Percentiles rank a stretch among this genome's conserved stretches.
Evolutionary conservation across 208 protist genomes (phyloP).

Genomic region (Lotmaria passim): DNA sequence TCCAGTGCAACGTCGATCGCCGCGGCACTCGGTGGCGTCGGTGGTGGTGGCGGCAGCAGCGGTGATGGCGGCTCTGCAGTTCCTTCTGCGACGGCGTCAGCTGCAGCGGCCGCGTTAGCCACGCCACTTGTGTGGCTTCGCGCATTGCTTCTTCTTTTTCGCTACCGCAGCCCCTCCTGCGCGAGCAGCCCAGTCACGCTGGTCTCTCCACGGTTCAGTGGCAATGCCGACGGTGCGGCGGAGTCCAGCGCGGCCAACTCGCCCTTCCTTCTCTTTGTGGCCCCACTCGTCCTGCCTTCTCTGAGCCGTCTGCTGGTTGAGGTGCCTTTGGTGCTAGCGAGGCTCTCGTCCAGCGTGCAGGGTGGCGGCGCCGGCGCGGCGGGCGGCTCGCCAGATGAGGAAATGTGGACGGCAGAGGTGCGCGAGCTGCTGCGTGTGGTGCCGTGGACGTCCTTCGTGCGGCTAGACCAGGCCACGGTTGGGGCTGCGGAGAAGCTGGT

Average conservation of each 20-base stretch:
- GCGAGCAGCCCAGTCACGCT: not conserved
- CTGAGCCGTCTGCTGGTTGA: slow-evolving; percentile 15
- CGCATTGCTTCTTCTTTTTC: slow-evolving; percentile 25
- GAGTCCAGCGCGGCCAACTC: not conserved
- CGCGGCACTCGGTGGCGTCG: slow-evolving; percentile 8
- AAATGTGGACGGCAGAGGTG: slow-evolving; percentile 24
- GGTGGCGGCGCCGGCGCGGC: not conserved
- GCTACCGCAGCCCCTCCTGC: slow-evolving; percentile 13
- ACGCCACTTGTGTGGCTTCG: slow-evolving; percentile 29
- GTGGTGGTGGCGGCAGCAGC: not conserved
- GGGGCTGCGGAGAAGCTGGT: slow-evolving; percentile 17
- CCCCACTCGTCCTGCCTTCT: slow-evolving; percentile 14
- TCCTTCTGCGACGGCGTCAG: not conserved
- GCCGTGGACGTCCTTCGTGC: slow-evolving; percentile 22
- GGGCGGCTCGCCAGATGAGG: slow-evolving; percentile 2
- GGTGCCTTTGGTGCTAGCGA: slow-evolving; percentile 10
- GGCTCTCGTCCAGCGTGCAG: not conserved
- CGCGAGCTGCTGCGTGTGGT: slow-evolving; percentile 27
- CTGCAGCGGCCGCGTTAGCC: not conserved
- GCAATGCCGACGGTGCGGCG: not conserved
- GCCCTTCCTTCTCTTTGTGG: slow-evolving; percentile 8
- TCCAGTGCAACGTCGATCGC: slow-evolving; percentile 14
- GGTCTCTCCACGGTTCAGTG: not conserved
- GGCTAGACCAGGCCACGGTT: slow-evolving; percentile 7
- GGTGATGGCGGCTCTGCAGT: not conserved